A percentile compares a stretch with the other conserved stretches of the same genome.
Conservation (phyloP, 2,329 filamentous ascomycete species). For the Epichloe festucae region DNA sequence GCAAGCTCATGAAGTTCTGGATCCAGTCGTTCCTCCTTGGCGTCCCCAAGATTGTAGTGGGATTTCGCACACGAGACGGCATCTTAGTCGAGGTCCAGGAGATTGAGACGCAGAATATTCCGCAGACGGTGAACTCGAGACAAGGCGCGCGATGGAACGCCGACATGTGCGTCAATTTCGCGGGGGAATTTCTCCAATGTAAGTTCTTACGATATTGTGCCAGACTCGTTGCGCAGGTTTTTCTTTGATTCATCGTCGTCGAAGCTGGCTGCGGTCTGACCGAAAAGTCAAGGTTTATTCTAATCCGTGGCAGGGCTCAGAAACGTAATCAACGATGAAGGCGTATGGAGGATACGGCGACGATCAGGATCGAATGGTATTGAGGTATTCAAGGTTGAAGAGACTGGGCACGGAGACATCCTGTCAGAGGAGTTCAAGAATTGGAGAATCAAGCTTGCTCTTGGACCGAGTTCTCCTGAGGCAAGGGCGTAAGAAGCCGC, state of each 20-base stretch:
- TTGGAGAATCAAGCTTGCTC: conserved; percentile 50
- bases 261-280: neutral
- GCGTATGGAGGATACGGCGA: conserved; percentile 70
- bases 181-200: conserved; percentile 64
- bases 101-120: conserved; percentile 67
- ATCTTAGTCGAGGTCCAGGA: conserved; percentile 62
- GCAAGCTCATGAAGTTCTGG: conserved; percentile 92
- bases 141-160: conserved; percentile 72
- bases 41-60: conserved; percentile 82
- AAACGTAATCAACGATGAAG: conserved; percentile 51
- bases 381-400: conserved; percentile 61
- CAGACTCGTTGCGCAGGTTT: neutral
- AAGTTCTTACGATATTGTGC: conserved; percentile 18
- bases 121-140: conserved; percentile 55
- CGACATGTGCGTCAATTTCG: conserved; percentile 87
- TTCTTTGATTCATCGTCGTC: neutral
- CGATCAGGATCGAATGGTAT: conserved; percentile 49
- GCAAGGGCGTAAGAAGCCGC: neutral
- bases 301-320: conserved; percentile 40
- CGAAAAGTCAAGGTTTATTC: neutral
- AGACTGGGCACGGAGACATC: conserved; percentile 63
- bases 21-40: conserved; percentile 90
- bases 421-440: conserved; percentile 65
- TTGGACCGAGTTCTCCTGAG: conserved; percentile 15
- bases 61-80: conserved; percentile 64